Base-by-base conservation (phyloP, 306 rosid genomes). In the Dryas octopetala region DNA sequence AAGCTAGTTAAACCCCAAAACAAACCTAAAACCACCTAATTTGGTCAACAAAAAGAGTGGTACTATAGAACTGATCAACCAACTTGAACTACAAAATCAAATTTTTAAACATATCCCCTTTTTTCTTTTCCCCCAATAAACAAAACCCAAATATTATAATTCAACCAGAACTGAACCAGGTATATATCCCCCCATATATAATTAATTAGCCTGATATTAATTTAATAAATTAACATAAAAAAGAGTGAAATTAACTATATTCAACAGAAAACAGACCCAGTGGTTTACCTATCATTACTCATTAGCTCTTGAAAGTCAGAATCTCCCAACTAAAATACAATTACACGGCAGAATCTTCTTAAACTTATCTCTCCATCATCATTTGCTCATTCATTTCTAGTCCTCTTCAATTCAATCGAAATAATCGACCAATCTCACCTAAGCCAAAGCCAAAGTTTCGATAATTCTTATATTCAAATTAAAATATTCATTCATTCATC, bases 221-320 rank as follows among this genome's bases (percentile, higher is more conserved):
- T 5, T 4, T 52, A 47, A 38, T 53, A 72, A 80, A 66, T 54
- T 8, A 45, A 64, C 19, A 48, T 75, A 85, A 70, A 44, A 28
- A 67, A 78, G 57, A 43, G 23, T 64, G 71, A 74, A 75, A 19
- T 47, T 75, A 81, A 44, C 32, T 72, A 64, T 44, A 15, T 26
- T 51, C 54, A 72, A 59, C 76, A 46, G 76, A 58, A 72, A 72
- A 72, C 76, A 14, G 76, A 59, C 46, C 57, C 5, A 73, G 58
- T 75, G 73, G 95, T 78, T 91, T 83, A 83, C 89, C 95, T 88
- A 86, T 85, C 86, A 80, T 74, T 58, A 74, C 74, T 85, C 86
- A 80, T 74, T 58, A 75, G 76, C 73, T 85, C 85, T 75, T 76
- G 57, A 79, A 85, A 81, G 81, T 80, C 79, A 83, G 84, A 63